Evolutionary conservation across 176 grass and related monocot genomes (phyloP).

Genomic region (Echinochloa phyllopogon): DNA sequence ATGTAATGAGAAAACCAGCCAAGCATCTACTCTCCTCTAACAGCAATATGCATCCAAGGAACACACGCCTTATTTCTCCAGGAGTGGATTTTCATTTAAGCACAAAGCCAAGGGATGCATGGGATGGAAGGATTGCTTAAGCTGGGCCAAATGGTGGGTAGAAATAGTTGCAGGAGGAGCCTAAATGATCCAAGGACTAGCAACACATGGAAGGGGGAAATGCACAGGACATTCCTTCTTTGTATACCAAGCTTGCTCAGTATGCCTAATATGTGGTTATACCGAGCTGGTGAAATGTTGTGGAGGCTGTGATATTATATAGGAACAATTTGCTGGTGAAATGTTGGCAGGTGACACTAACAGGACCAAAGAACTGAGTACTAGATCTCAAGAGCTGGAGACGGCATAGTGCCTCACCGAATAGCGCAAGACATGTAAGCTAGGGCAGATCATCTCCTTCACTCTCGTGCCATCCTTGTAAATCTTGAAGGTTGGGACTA

Average conservation of each 20-base stretch:
- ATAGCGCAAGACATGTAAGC: conserved; percentile 53
- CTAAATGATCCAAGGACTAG: conserved; percentile 54
- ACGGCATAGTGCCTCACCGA: conserved; percentile 73
- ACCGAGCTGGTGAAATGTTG: conserved; percentile 48
- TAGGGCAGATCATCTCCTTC: conserved; percentile 83
- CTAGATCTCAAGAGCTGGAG: conserved; percentile 48
- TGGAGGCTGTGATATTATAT: conserved; percentile 45
- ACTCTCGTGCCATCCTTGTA: conserved; percentile 64
- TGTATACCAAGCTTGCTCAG: conserved; percentile 52
- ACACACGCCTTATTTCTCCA: conserved; percentile 37
- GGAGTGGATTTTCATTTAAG: conserved; percentile 31
- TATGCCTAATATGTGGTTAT: conserved; percentile 51
- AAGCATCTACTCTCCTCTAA: conserved; percentile 27
- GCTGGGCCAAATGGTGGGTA: conserved; percentile 3
- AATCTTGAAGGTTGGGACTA: conserved; percentile 72
- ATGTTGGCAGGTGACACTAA: conserved; percentile 35
- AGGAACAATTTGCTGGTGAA: conserved; percentile 44
- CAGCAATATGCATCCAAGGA: conserved; percentile 39
- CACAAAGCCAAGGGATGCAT: conserved; percentile 38
- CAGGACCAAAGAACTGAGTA: conserved; percentile 26
- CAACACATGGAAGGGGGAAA: not conserved
- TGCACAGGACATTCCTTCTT: conserved; percentile 48
- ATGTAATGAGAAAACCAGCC: conserved; percentile 49
- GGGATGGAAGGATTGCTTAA: conserved; percentile 44
- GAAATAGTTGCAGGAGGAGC: conserved; percentile 42